A percentile compares a stretch with the other conserved stretches of the same genome.
Evolutionary conservation across 306 rosid species (phyloP).

Genomic region (Leucaena leucocephala): DNA sequence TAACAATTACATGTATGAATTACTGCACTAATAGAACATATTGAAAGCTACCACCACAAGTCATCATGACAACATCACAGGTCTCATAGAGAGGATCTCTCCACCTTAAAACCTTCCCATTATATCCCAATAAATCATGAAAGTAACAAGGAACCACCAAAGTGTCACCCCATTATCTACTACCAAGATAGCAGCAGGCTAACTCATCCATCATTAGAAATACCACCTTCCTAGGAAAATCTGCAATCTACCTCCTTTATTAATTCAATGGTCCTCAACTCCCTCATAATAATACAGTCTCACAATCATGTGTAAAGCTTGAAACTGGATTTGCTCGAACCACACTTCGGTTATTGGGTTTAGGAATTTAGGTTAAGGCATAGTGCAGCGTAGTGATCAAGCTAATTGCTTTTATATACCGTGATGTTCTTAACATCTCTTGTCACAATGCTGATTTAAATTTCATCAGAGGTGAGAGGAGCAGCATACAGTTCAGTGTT

Average conservation of each 20-base stretch:
- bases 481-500: not conserved
- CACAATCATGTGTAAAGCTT: not conserved
- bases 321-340: not conserved
- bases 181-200: not conserved
- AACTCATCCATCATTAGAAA: not conserved
- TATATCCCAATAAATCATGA: not conserved
- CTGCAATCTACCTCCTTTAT: not conserved
- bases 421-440: not conserved
- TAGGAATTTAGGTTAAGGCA: not conserved
- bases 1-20: not conserved
- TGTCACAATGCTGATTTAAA: not conserved
- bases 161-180: not conserved
- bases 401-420: not conserved
- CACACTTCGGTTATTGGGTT: not conserved
- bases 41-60: not conserved
- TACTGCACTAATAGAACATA: not conserved
- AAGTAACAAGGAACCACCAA: not conserved
- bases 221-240: not conserved
- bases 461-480: slow-evolving; percentile 8
- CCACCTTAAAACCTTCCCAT: not conserved
- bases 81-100: not conserved
- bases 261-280: not conserved
- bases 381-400: slow-evolving; percentile 3
- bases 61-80: not conserved
- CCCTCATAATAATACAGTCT: not conserved